These are phyloP conservation scores for Microbotryum saponariae DNA, from an alignment of 1,284 basidiomycete genomes.

Conservation along the genomic window DNA sequence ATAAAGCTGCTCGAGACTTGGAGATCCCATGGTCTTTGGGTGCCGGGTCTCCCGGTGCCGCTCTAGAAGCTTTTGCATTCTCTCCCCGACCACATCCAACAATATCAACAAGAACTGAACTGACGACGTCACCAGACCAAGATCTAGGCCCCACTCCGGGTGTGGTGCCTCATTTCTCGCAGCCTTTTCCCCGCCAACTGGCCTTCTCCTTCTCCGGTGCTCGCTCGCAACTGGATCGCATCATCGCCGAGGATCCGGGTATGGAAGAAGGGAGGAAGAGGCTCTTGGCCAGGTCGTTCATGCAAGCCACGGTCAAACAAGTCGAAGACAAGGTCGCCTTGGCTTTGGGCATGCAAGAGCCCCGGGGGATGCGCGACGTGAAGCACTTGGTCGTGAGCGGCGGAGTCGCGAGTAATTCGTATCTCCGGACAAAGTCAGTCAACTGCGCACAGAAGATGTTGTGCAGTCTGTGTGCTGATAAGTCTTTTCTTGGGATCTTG, in stretches of 20 bases:
- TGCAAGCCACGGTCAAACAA: conserved; percentile 61
- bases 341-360: conserved; percentile 49
- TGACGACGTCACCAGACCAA: no score
- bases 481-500: neutral
- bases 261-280: conserved; percentile 32
- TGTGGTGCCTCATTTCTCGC: conserved; percentile 42
- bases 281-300: conserved; percentile 60
- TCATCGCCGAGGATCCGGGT: conserved; percentile 2
- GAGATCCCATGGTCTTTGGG: conserved; percentile 52
- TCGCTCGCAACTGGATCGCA: conserved; percentile 23
- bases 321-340: conserved; percentile 64
- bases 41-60: conserved; percentile 60
- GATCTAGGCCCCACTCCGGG: neutral
- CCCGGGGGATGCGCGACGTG: conserved; percentile 44
- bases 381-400: conserved; percentile 65
- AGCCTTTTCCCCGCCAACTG: conserved; percentile 53
- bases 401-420: conserved; percentile 78
- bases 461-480: neutral
- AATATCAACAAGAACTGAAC: no score
- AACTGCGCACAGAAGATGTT: neutral
- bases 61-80: conserved; percentile 59
- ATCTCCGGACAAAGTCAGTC: conserved; percentile 56
- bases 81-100: conserved; percentile 1
- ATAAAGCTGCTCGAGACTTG: conserved; percentile 52
- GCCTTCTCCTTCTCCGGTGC: conserved; percentile 70